phyloP scores from a whole-genome alignment of 2,329 filamentous ascomycete genomes.

The Scedosporium minutisporum region DNA sequence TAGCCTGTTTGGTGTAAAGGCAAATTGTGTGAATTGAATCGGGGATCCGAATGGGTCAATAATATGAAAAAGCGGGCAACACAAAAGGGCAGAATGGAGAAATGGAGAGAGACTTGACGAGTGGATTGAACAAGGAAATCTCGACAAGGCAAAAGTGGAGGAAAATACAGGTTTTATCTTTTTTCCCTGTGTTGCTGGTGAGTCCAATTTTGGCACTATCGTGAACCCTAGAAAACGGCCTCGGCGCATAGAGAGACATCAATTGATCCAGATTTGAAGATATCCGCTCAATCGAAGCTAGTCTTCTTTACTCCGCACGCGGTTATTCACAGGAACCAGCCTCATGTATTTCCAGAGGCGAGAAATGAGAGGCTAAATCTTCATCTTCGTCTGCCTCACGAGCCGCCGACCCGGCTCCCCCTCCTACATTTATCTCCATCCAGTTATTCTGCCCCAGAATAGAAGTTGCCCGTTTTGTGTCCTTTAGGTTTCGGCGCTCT shows the following conservation, averaged over 20 bases:
- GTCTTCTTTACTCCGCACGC: constrained; percentile 3
- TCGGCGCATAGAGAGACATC: background rate
- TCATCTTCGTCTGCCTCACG: background rate
- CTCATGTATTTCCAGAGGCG: background rate
- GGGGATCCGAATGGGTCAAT: background rate
- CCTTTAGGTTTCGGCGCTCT: background rate
- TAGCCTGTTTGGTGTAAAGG: background rate
- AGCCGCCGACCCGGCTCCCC: constrained; percentile 1
- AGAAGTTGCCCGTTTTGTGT: background rate
- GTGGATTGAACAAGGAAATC: background rate
- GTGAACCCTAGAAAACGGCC: background rate
- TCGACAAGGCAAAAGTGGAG: background rate
- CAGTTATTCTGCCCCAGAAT: background rate
- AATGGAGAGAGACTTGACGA: background rate
- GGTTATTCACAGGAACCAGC: background rate
- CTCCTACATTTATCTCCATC: background rate
- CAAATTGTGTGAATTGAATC: background rate
- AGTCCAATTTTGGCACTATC: background rate
- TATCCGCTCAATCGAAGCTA: background rate
- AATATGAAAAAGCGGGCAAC: background rate
- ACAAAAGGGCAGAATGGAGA: background rate
- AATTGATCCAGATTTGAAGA: background rate
- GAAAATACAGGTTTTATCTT: background rate
- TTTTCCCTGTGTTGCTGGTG: background rate
- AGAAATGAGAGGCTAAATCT: background rate